Conservation (phyloP, 495 filamentous ascomycete genomes). For the Hypoxylon fragiforme region DNA sequence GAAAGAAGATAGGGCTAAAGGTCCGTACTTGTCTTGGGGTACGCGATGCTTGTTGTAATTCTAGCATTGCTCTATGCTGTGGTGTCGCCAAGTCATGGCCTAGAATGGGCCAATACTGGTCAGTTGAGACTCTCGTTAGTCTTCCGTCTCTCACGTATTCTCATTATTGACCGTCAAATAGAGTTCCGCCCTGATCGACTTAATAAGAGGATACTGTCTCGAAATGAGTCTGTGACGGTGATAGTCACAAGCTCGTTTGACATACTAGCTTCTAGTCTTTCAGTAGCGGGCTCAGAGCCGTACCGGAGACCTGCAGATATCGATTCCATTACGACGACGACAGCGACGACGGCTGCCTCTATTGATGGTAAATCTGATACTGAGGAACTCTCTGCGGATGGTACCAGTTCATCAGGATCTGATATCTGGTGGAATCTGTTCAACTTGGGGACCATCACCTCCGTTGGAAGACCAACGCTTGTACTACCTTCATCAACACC, state of each 20-base stretch:
- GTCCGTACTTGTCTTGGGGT: constrained; percentile 17
- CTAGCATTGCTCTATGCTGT: constrained; percentile 24
- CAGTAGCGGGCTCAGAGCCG: constrained; percentile 10
- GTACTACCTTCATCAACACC: constrained; percentile 18
- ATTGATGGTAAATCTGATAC: constrained; percentile 1
- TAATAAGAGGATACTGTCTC: constrained; percentile 18
- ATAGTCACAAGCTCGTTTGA: constrained; percentile 21
- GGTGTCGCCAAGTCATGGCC: constrained; percentile 29
- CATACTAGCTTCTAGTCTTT: constrained; percentile 18
- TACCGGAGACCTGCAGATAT: constrained; percentile 10
- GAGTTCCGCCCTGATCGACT: constrained; percentile 20
- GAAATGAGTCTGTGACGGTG: constrained; percentile 22
- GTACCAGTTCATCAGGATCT: constrained; percentile 3
- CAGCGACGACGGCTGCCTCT: constrained; percentile 1
- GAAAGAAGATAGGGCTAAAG: constrained; percentile 23
- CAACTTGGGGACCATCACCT: constrained; percentile 31
- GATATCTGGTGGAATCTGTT: constrained; percentile 5
- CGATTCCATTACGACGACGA: constrained; percentile 11
- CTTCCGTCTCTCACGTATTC: constrained; percentile 4
- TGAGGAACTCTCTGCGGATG: constrained; percentile 5
- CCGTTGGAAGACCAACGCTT: constrained; percentile 26
- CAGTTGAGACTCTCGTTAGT: constrained; percentile 12
- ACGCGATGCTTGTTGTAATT: constrained; percentile 28
- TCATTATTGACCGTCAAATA: constrained; percentile 18
- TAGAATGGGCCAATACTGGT: constrained; percentile 21